A percentile compares a stretch with the other conserved stretches of the same genome.
Evolutionary conservation across 2,329 filamentous ascomycete species (phyloP).

Genomic region (Claviceps arundinis): DNA sequence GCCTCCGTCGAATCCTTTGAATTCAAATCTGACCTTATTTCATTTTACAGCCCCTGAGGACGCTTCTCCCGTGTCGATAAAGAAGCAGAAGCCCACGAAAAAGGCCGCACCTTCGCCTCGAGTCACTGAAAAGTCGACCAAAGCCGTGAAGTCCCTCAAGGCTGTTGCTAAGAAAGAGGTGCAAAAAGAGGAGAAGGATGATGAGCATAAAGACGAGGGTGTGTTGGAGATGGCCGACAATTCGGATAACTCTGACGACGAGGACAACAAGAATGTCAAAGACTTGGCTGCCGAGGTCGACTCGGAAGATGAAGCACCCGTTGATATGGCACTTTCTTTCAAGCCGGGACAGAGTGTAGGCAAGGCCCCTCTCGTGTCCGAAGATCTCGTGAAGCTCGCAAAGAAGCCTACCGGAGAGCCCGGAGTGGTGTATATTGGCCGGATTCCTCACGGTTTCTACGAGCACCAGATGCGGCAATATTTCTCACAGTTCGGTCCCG

Average conservation of each 20-base stretch:
- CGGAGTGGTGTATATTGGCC: constrained; percentile 80
- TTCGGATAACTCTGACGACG: constrained; percentile 23
- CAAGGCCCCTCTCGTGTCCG: constrained; percentile 35
- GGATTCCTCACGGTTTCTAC: constrained; percentile 89
- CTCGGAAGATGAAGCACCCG: constrained; percentile 29
- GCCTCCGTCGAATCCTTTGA: not conserved
- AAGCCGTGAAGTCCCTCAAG: constrained; percentile 17
- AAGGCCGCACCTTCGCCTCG: constrained; percentile 1
- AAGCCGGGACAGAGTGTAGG: constrained; percentile 37
- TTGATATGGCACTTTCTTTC: constrained; percentile 23
- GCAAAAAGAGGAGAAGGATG: constrained; percentile 8
- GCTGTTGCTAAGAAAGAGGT: constrained; percentile 17
- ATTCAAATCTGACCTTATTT: constrained; percentile 9
- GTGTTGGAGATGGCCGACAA: constrained; percentile 17
- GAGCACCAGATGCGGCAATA: constrained; percentile 91
- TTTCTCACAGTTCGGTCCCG: constrained; percentile 83
- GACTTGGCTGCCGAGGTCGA: constrained; percentile 31
- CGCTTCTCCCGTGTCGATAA: constrained; percentile 20
- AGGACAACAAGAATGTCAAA: constrained; percentile 28
- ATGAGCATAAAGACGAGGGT: constrained; percentile 19
- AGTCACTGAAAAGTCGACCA: constrained; percentile 3
- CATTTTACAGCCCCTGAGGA: constrained; percentile 15
- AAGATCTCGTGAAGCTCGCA: constrained; percentile 30
- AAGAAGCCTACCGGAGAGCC: constrained; percentile 37
- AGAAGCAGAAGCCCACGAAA: constrained; percentile 18